phyloP scores from a whole-genome alignment of 163 green algal species.

The Chlamydomonas reinhardtii region DNA sequence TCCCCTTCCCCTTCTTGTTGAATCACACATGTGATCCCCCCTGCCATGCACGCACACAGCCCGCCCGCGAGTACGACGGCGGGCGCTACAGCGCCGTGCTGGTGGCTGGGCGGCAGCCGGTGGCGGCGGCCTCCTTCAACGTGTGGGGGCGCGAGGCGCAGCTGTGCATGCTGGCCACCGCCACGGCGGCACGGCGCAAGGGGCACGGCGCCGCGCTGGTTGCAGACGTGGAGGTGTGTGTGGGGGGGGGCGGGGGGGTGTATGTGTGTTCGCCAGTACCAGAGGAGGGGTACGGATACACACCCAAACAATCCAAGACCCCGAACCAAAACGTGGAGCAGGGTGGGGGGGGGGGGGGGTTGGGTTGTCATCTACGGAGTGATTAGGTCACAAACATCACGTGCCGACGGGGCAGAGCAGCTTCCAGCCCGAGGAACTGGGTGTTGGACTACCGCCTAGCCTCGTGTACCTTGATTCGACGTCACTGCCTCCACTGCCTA shows the following conservation, averaged over 20 bases:
- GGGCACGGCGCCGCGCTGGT: slow-evolving; percentile 28
- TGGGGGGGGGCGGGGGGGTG: no score
- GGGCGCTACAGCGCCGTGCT: slow-evolving; percentile 44
- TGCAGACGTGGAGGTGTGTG: slow-evolving; percentile 13
- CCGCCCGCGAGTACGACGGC: slow-evolving; percentile 45
- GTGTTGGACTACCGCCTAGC: no score
- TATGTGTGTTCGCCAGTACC: neutral
- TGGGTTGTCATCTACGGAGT: no score
- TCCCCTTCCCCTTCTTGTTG: neutral
- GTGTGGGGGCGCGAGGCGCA: slow-evolving; percentile 16
- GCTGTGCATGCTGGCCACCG: slow-evolving; percentile 42
- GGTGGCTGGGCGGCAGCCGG: slow-evolving; percentile 1
- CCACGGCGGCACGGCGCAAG: neutral
- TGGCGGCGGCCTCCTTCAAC: slow-evolving; percentile 39
- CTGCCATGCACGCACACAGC: slow-evolving; percentile 1
- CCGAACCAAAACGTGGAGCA: no score
- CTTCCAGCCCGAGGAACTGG: no score
- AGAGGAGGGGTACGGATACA: no score
- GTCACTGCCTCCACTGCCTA: no score
- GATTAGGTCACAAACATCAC: no score
- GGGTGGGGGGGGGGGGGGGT: no score
- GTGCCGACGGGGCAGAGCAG: no score
- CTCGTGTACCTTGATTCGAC: no score
- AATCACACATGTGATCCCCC: neutral
- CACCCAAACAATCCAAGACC: no score